A percentile compares a stretch with the other conserved stretches of the same genome.
Evolutionary conservation across 495 filamentous ascomycete species (phyloP).

Genomic region (Hypoxylon subgilvum): DNA sequence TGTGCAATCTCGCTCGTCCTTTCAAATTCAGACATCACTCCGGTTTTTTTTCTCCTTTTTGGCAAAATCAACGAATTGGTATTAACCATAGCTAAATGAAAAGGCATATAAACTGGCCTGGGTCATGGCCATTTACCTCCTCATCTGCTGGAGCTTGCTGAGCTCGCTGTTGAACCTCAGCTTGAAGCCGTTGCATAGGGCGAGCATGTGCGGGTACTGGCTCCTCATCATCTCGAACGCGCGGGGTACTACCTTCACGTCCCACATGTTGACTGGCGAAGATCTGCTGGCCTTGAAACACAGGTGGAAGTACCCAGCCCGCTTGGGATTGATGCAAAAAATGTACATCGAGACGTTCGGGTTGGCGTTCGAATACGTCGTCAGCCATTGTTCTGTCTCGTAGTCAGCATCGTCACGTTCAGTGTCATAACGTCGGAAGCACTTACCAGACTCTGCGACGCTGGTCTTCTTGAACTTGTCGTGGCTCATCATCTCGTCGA

Average conservation of each 20-base stretch:
- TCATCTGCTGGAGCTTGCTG: conserved; percentile 48
- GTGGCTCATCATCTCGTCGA: conserved; percentile 91
- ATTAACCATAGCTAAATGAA: no score
- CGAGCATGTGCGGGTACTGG: conserved; percentile 90
- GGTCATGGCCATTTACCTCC: conserved; percentile 31
- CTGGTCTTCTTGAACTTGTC: conserved; percentile 87
- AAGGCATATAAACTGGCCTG: no score
- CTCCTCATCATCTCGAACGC: conserved; percentile 83
- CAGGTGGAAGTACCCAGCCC: conserved; percentile 91
- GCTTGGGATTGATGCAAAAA: conserved; percentile 90
- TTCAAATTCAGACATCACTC: no score
- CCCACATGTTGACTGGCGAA: conserved; percentile 77
- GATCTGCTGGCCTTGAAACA: conserved; percentile 90
- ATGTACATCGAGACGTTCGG: conserved; percentile 90
- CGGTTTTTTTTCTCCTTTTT: no score
- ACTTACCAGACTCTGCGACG: conserved; percentile 83
- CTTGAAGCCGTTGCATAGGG: conserved; percentile 85
- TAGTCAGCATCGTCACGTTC: conserved; percentile 39
- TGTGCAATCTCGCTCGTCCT: background rate
- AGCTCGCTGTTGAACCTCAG: conserved; percentile 59
- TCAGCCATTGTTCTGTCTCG: conserved; percentile 84
- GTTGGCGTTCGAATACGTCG: conserved; percentile 93
- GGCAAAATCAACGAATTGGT: no score
- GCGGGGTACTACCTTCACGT: conserved; percentile 87
- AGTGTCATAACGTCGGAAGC: conserved; percentile 2